phyloP scores from a whole-genome alignment of 805 yeast genomes.

The Candida tammaniensis region DNA sequence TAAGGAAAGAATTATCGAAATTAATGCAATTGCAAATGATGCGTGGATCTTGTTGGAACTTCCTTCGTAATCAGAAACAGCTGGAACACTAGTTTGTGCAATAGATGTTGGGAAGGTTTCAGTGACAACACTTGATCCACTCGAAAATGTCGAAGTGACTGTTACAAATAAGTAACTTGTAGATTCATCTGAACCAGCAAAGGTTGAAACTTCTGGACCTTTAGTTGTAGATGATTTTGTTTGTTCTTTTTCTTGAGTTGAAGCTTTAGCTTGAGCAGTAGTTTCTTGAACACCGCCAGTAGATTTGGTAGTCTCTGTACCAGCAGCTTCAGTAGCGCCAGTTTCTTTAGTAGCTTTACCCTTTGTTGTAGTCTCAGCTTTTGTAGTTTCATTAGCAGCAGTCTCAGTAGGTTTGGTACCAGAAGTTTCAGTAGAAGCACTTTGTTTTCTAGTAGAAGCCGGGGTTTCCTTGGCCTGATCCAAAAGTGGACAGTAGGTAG shows the following conservation, averaged over 20 bases:
- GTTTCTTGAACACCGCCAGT: constrained; percentile 2
- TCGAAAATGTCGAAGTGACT: constrained; percentile 3
- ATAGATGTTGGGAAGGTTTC: not conserved
- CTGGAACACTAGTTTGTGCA: no score
- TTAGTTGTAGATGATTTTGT: not conserved
- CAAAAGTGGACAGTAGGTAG: constrained; percentile 25
- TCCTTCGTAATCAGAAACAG: no score
- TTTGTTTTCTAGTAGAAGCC: not conserved
- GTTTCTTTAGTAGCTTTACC: not conserved
- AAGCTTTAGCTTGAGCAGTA: constrained; percentile 4
- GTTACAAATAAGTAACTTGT: constrained; percentile 2
- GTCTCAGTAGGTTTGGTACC: constrained; percentile 7
- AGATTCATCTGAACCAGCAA: constrained; percentile 3
- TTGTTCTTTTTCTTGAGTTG: constrained; percentile 2
- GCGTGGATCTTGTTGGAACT: no score
- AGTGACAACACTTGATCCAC: constrained; percentile 7
- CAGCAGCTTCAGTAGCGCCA: constrained; percentile 2
- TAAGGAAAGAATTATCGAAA: no score
- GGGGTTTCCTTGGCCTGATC: not conserved
- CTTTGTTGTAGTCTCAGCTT: not conserved
- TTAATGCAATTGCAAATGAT: no score
- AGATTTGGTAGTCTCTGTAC: constrained; percentile 1
- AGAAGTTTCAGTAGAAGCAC: constrained; percentile 2
- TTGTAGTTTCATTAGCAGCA: constrained; percentile 13
- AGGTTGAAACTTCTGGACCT: not conserved